Evolutionary conservation across 2,329 filamentous ascomycete genomes (phyloP).

Genomic region (Hymenoscyphus salicellus): DNA sequence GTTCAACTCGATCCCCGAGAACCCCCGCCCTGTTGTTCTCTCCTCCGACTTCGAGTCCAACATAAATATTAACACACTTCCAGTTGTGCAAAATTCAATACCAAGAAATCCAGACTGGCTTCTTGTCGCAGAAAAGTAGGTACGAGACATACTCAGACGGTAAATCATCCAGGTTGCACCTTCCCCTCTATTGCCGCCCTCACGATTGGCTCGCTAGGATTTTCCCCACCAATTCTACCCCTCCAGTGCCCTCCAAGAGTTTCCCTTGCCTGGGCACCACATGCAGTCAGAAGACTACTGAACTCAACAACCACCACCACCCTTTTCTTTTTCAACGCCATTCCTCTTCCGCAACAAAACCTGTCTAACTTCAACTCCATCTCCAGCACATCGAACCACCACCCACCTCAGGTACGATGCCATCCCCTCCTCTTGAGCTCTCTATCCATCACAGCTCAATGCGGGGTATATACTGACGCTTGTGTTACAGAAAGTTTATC

Average conservation of each 20-base stretch:
- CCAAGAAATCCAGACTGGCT: not conserved
- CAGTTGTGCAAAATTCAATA: not conserved
- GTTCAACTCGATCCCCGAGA: not conserved
- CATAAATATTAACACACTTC: not conserved
- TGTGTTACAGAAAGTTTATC: conserved; percentile 16
- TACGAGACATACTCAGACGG: not conserved
- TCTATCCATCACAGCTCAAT: conserved; percentile 9
- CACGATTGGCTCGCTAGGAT: conserved; percentile 6
- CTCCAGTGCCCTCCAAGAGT: conserved; percentile 21
- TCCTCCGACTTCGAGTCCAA: not conserved
- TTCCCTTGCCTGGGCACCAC: conserved; percentile 9
- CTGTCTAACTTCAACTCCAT: conserved; percentile 6
- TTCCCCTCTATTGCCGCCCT: not conserved
- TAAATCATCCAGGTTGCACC: conserved; percentile 5
- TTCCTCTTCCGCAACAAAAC: not conserved
- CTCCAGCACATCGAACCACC: conserved; percentile 14
- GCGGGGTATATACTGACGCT: conserved; percentile 30
- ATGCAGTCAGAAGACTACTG: conserved; percentile 12
- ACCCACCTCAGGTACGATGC: conserved; percentile 19
- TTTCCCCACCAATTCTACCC: conserved; percentile 2
- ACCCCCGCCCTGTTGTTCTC: not conserved
- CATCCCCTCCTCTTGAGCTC: not conserved
- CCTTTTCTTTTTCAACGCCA: not conserved
- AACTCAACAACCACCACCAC: not conserved
- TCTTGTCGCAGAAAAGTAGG: conserved; percentile 7